phyloP scores from a whole-genome alignment of 179 eudicot species.

The Amaranthus tricolor region DNA sequence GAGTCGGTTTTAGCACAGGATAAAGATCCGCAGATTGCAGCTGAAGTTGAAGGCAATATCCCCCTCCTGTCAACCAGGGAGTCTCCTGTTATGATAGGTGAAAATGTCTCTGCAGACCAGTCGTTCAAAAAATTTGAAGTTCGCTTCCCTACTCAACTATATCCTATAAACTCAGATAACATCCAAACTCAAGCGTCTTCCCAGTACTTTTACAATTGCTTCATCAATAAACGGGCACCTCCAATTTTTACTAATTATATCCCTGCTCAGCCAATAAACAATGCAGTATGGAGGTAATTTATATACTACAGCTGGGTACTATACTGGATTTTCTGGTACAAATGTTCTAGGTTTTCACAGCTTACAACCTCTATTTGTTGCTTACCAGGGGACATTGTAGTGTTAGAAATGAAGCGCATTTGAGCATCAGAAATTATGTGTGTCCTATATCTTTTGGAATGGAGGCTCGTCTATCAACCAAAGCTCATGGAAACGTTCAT shows the following conservation, averaged over 20 bases:
- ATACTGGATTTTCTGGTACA: not conserved
- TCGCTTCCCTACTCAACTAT: not conserved
- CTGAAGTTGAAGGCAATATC: not conserved
- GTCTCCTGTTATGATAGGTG: conserved; percentile 18
- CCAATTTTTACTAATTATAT: not conserved
- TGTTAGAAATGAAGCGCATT: conserved; percentile 10
- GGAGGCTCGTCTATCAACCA: conserved; percentile 39
- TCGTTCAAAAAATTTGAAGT: not conserved
- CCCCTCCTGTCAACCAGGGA: conserved; percentile 6
- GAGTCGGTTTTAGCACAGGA: conserved; percentile 13
- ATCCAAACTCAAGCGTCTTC: conserved; percentile 1
- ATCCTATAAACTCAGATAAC: not conserved
- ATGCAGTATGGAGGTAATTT: conserved; percentile 37
- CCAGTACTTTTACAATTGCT: not conserved
- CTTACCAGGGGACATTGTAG: conserved; percentile 33
- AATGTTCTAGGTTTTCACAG: not conserved
- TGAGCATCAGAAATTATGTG: conserved; percentile 13
- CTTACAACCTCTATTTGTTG: conserved; percentile 8
- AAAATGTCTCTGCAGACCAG: conserved; percentile 3
- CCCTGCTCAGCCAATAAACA: conserved; percentile 29
- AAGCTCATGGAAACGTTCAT: conserved; percentile 36
- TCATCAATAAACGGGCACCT: not conserved
- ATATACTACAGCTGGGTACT: not conserved
- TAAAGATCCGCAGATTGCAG: conserved; percentile 9
- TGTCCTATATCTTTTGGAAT: conserved; percentile 23